Percentiles rank a stretch among this genome's conserved stretches.
These are phyloP conservation scores for Mallotus repandus DNA, from an alignment of 441 rosid genomes.

Conservation along the genomic window DNA sequence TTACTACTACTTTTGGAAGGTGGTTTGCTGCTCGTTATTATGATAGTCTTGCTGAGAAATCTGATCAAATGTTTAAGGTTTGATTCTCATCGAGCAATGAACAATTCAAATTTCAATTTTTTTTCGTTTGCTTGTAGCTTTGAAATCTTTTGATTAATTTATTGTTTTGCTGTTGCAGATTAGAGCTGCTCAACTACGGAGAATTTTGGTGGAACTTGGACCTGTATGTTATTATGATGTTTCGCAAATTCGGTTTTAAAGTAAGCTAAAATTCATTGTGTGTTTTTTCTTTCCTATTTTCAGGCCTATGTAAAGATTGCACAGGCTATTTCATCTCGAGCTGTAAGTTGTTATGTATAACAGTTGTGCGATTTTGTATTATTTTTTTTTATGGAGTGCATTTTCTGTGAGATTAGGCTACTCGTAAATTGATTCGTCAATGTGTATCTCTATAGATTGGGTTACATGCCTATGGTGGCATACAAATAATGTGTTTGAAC, in stretches of 20 bases:
- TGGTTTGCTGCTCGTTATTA: conserved; percentile 73
- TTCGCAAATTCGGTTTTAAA: neutral
- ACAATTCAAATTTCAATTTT: neutral
- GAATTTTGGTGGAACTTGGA: conserved; percentile 75
- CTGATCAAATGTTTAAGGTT: conserved; percentile 76
- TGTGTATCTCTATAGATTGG: no score
- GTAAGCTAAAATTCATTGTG: no score
- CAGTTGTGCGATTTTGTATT: neutral
- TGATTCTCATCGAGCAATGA: neutral
- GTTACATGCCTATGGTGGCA: no score
- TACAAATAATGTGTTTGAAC: no score
- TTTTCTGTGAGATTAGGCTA: neutral
- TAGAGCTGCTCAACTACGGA: conserved; percentile 88
- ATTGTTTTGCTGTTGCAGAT: conserved; percentile 38
- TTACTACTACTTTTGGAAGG: conserved; percentile 58
- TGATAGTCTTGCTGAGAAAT: conserved; percentile 60
- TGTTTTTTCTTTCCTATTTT: conserved; percentile 19
- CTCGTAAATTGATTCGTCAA: neutral
- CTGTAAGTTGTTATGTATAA: conserved; percentile 49
- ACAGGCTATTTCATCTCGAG: conserved; percentile 89
- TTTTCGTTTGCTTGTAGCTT: neutral
- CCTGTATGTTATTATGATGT: conserved; percentile 52
- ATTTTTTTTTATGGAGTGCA: neutral
- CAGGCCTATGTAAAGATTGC: conserved; percentile 92
- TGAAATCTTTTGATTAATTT: neutral